Conservation (phyloP, 2,329 filamentous ascomycete species). For the Paraphoma sp. region DNA sequence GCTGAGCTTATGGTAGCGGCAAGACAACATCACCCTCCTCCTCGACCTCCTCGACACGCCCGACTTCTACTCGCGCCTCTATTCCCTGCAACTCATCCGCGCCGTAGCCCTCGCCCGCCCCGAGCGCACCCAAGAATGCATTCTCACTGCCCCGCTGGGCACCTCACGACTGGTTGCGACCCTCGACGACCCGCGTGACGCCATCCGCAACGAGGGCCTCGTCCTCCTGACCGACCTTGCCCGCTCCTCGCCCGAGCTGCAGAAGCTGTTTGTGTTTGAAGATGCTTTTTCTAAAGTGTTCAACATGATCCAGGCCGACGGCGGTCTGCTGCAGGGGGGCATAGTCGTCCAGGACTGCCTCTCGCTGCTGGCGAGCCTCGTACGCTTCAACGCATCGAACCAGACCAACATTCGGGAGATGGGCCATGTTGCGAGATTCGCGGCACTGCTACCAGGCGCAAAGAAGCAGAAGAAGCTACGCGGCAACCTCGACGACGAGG, state of each 20-base stretch:
- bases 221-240: slow-evolving; percentile 88
- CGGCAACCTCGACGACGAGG: slow-evolving; percentile 64
- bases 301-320: slow-evolving; percentile 79
- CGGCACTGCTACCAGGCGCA: slow-evolving; percentile 70
- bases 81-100: slow-evolving; percentile 86
- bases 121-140: slow-evolving; percentile 92
- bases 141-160: slow-evolving; percentile 86
- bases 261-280: slow-evolving; percentile 95
- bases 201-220: slow-evolving; percentile 82
- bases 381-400: slow-evolving; percentile 87
- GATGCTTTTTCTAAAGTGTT: slow-evolving; percentile 91
- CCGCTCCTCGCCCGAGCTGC: slow-evolving; percentile 83
- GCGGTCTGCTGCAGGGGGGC: slow-evolving; percentile 80
- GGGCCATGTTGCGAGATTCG: slow-evolving; percentile 76
- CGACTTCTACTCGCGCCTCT: slow-evolving; percentile 91
- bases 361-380: slow-evolving; percentile 85
- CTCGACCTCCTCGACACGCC: slow-evolving; percentile 85
- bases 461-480: slow-evolving; percentile 62
- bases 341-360: slow-evolving; percentile 92
- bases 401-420: slow-evolving; percentile 94
- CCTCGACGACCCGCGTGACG: slow-evolving; percentile 85
- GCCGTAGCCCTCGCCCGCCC: slow-evolving; percentile 85
- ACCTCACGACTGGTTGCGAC: slow-evolving; percentile 84
- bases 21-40: slow-evolving; percentile 93
- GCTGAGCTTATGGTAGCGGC: slow-evolving; percentile 70